These are phyloP conservation scores for Raphanus sativus DNA, from an alignment of 345 rosid species.

Conservation along the genomic window DNA sequence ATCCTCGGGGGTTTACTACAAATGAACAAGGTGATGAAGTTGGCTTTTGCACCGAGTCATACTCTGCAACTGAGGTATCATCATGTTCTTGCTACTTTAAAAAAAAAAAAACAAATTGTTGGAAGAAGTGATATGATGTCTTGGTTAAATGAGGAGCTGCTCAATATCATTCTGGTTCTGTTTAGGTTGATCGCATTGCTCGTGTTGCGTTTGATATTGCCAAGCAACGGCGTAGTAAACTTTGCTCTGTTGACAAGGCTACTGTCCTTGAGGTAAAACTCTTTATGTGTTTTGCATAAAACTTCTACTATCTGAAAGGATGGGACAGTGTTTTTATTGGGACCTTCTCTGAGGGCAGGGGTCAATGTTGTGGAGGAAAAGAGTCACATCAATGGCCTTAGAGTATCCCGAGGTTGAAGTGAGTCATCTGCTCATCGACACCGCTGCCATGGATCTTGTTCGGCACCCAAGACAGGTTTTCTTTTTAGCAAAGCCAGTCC, in stretches of 20 bases:
- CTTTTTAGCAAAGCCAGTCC: background rate
- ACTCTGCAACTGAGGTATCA: constrained; percentile 22
- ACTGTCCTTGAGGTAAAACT: constrained; percentile 20
- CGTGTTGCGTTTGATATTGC: constrained; percentile 33
- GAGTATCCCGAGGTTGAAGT: constrained; percentile 34
- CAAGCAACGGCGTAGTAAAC: constrained; percentile 23
- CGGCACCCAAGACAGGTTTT: constrained; percentile 24
- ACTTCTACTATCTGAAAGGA: background rate
- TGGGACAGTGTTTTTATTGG: background rate
- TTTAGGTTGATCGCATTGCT: constrained; percentile 32
- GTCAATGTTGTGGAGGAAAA: constrained; percentile 30
- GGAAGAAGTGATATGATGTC: background rate
- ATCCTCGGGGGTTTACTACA: constrained; percentile 24
- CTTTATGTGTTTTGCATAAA: background rate
- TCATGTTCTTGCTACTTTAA: background rate
- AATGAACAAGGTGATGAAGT: constrained; percentile 30
- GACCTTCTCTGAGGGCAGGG: constrained; percentile 1
- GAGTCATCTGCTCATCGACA: constrained; percentile 23
- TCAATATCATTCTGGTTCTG: constrained; percentile 1
- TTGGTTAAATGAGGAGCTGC: background rate
- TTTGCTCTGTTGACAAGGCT: constrained; percentile 30
- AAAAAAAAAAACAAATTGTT: background rate
- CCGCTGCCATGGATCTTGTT: constrained; percentile 24
- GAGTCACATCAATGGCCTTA: constrained; percentile 16
- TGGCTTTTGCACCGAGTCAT: constrained; percentile 23